Evolutionary conservation across 2,329 filamentous ascomycete genomes (phyloP), one percentile per base, ranked within the genome.

Genomic region (Penicillium oxalicum): DNA sequence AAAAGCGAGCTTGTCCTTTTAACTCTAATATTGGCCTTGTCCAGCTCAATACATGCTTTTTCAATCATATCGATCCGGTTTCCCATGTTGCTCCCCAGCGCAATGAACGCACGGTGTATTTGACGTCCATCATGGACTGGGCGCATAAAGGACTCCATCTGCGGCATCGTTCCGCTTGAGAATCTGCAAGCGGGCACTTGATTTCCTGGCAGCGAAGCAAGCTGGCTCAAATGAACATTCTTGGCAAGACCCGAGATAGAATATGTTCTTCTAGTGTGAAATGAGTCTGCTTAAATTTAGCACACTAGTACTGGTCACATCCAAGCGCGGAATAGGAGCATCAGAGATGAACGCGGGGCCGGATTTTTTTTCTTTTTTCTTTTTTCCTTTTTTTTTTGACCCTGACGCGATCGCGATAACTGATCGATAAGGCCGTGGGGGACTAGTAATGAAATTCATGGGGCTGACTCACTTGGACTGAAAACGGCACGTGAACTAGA

Each of bases 61-160:
- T 96, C 90, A 56, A 98, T 94, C 80, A 86, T 87, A 37, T 77
- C 79, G 44, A 95, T 78, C 37, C 91, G 84, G 65, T 97, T 84
- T 4, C 91, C 91, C 44, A 97, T 70, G 68, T 98, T 98, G 71
- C 91, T 95, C 0, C 93, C 93, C 5, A 98, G 75, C 6, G 91
- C 93, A 60, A 98, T 82, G 66, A 88, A 95, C 0, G 87, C 89
- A 46, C 69, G 68, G 53, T 71, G 72, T 41, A 38, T 7, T 9
- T 41, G 27, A 39, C 44, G 32, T 32, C 38, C 44, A 29, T 29
- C 40, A 13, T 41, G 45, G 26, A 43, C 42, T 28, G 47, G 27
- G 36, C 42, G 42, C 57, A 55, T 55, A 27, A 41, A 53, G 45
- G 48, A 26, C 33, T 48, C 36, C 35, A 47, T 37, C 11, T 42